These are phyloP conservation scores for Penicillium sp. DNA, from an alignment of 2,329 filamentous ascomycete genomes.

Conservation along the genomic window DNA sequence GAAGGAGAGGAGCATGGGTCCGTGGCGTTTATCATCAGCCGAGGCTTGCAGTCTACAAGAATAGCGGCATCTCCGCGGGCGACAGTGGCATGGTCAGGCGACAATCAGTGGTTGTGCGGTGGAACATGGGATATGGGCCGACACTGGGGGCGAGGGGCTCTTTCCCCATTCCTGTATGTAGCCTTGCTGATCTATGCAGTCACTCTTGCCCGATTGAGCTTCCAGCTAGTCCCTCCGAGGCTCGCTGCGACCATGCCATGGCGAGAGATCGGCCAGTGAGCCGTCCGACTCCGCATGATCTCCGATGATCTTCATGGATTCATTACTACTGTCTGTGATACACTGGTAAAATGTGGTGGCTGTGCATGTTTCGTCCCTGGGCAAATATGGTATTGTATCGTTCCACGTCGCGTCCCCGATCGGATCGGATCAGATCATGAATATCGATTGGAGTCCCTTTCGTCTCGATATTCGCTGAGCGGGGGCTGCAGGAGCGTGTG, in stretches of 20 bases:
- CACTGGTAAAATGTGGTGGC: neutral
- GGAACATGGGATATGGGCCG: neutral
- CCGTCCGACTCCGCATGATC: neutral
- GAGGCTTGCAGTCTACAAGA: neutral
- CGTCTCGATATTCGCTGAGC: neutral
- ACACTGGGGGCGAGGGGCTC: neutral
- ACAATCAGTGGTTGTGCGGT: neutral
- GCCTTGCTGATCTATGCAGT: constrained; percentile 3
- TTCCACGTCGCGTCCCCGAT: neutral
- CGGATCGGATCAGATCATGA: neutral
- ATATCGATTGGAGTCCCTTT: neutral
- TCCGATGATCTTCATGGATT: neutral
- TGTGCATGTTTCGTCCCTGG: neutral
- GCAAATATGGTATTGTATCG: neutral
- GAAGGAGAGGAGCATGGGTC: constrained; percentile 6
- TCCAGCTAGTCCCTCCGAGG: neutral
- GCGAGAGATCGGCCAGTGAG: constrained; percentile 7
- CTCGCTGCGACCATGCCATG: neutral
- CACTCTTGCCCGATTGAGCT: neutral
- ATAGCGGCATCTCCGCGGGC: neutral
- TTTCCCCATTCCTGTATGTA: neutral
- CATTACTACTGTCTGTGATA: neutral
- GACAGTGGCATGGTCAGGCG: neutral
- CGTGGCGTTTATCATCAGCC: constrained; percentile 10
- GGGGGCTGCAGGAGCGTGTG: neutral